Evolutionary conservation across 2,329 filamentous ascomycete species (phyloP).

Genomic region (Ophioceras dolichostomum): DNA sequence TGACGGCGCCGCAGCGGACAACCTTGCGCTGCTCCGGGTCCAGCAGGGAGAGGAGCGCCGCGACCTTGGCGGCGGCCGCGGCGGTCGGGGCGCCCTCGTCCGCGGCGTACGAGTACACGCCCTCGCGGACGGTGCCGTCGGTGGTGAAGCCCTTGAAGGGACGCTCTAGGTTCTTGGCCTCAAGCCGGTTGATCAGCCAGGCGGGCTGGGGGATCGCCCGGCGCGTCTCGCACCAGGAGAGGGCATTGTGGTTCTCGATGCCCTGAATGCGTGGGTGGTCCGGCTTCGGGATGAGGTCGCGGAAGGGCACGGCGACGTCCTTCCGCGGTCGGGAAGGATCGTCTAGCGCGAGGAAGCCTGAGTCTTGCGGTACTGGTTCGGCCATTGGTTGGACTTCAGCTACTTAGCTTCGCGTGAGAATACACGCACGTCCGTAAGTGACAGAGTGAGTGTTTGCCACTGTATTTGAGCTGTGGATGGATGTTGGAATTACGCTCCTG

Average conservation of each 20-base stretch:
- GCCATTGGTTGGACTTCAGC: no score
- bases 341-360: neutral
- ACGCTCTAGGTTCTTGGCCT: conserved; percentile 3
- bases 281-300: neutral
- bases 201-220: neutral
- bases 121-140: conserved; percentile 36
- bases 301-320: neutral
- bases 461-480: no score
- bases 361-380: neutral
- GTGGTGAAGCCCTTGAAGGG: conserved; percentile 60
- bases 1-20: conserved; percentile 45
- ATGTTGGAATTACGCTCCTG: no score
- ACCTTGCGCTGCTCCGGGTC: conserved; percentile 30
- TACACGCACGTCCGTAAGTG: no score
- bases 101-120: conserved; percentile 4
- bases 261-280: neutral
- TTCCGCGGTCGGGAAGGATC: neutral
- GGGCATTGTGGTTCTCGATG: neutral
- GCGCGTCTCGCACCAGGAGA: neutral
- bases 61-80: conserved; percentile 38
- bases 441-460: no score
- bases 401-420: no score
- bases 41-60: conserved; percentile 32
- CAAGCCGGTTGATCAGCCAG: neutral
- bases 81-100: conserved; percentile 52